These are phyloP conservation scores for Zygoascus sp. DNA, from an alignment of 1,139 yeast genomes.

Conservation along the genomic window DNA sequence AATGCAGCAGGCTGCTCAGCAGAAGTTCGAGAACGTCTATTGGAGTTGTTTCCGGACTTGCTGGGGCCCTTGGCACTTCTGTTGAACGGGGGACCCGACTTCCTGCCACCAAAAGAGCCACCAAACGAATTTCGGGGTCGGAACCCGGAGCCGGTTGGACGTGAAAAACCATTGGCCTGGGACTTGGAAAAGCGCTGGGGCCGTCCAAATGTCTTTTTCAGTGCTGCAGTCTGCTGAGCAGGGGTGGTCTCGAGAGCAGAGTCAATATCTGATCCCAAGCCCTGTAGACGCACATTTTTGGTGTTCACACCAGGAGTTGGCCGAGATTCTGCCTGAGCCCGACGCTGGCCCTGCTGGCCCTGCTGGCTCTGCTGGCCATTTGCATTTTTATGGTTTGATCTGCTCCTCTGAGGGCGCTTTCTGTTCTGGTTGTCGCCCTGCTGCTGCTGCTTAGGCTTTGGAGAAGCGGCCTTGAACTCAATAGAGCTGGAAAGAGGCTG, in stretches of 20 bases:
- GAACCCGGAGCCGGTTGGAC: background rate
- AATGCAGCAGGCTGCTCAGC: background rate
- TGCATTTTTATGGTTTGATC: no score
- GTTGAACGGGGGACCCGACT: background rate
- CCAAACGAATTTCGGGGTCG: background rate
- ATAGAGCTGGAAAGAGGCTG: constrained; percentile 13
- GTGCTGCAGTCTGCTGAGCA: background rate
- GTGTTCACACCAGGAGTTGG: constrained; percentile 2
- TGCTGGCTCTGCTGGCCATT: no score
- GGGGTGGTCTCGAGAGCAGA: constrained; percentile 3
- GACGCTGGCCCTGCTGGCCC: background rate
- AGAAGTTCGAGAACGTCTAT: background rate
- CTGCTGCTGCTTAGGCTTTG: background rate
- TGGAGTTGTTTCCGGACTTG: no score
- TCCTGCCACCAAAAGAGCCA: background rate
- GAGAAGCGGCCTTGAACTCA: background rate
- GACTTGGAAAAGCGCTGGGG: background rate
- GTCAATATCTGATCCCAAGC: constrained; percentile 9
- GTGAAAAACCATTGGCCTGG: background rate
- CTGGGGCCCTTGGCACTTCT: background rate
- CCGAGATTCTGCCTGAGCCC: background rate
- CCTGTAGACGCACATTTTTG: constrained; percentile 6
- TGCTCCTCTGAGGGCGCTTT: background rate
- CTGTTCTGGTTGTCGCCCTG: background rate
- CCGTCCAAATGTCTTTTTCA: background rate